A percentile compares a stretch with the other conserved stretches of the same genome.
Evolutionary conservation across 257 asterid species (phyloP).

Genomic region (Echium plantagineum): DNA sequence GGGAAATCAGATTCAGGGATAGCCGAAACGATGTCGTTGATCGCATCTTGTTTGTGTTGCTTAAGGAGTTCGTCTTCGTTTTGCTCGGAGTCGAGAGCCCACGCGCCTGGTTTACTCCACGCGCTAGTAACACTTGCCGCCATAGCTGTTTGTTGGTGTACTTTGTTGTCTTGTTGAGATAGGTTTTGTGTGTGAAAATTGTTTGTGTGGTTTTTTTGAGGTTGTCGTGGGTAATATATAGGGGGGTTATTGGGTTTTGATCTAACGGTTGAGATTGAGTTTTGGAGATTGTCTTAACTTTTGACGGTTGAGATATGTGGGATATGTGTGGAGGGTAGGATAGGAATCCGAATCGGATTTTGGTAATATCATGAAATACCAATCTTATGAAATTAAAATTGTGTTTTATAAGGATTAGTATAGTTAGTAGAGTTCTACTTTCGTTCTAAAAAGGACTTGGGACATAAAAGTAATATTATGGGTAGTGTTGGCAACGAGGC

Average conservation of each 20-base stretch:
- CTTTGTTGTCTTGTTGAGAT: slow-evolving; percentile 13
- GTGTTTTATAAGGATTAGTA: too few relatives aligned
- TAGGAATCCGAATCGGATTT: too few relatives aligned
- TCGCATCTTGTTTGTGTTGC: slow-evolving; percentile 27
- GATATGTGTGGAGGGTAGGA: too few relatives aligned
- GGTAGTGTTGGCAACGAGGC: too few relatives aligned
- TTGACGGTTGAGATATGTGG: too few relatives aligned
- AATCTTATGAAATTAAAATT: too few relatives aligned
- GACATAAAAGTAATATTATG: too few relatives aligned
- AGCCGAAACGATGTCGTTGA: slow-evolving; percentile 14
- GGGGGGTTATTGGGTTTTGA: slow-evolving; percentile 14
- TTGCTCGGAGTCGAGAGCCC: slow-evolving; percentile 88
- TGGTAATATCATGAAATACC: too few relatives aligned
- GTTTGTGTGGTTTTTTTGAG: slow-evolving; percentile 24
- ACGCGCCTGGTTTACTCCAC: slow-evolving; percentile 89
- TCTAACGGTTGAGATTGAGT: slow-evolving; percentile 23
- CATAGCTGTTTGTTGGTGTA: slow-evolving; percentile 29
- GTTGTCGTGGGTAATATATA: slow-evolving; percentile 6
- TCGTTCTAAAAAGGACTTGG: too few relatives aligned
- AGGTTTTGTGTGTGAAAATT: slow-evolving; percentile 52
- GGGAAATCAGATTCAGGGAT: slow-evolving; percentile 46
- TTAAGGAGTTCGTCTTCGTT: slow-evolving; percentile 58
- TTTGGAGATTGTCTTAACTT: not conserved
- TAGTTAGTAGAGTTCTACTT: too few relatives aligned
- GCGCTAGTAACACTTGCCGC: slow-evolving; percentile 84